phyloP scores from a whole-genome alignment of 805 yeast species.

The Starmerella riodocensis region DNA sequence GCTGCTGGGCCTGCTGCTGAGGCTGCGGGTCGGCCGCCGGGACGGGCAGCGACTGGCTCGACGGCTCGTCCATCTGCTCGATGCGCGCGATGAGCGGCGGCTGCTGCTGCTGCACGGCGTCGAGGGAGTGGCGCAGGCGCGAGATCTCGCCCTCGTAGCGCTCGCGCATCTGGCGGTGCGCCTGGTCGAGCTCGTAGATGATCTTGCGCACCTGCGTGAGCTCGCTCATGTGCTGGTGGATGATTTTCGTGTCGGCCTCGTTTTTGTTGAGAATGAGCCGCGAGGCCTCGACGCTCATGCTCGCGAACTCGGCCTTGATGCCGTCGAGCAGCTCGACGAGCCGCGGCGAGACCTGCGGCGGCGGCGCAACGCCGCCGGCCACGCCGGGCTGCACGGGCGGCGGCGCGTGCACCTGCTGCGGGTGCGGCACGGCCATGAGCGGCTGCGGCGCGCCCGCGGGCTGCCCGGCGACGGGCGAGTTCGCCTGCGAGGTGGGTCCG shows the following conservation, averaged over 20 bases:
- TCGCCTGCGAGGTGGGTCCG: conserved; percentile 2
- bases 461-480: conserved; percentile 3
- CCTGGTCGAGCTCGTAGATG: conserved; percentile 83
- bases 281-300: conserved; percentile 62
- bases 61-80: conserved; percentile 2
- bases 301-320: conserved; percentile 80
- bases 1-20: conserved; percentile 1
- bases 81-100: conserved; percentile 10
- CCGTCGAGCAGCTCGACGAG: conserved; percentile 79
- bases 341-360: conserved; percentile 21
- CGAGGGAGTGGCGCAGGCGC: conserved; percentile 74
- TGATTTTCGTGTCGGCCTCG: conserved; percentile 66
- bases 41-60: conserved; percentile 4
- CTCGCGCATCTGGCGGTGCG: conserved; percentile 89
- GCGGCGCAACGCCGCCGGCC: conserved; percentile 8
- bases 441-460: conserved; percentile 3
- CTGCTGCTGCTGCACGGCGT: conserved; percentile 26
- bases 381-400: conserved; percentile 6
- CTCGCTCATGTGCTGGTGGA: conserved; percentile 83
- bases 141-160: conserved; percentile 88
- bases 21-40: conserved; percentile 15
- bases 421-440: conserved; percentile 3
- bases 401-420: not conserved
- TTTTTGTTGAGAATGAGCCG: conserved; percentile 79
- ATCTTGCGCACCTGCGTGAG: conserved; percentile 89